Evolutionary conservation across 2,329 filamentous ascomycete species (phyloP), one percentile per base, ranked within the genome.

Genomic region (Hymenoscyphus scutula): DNA sequence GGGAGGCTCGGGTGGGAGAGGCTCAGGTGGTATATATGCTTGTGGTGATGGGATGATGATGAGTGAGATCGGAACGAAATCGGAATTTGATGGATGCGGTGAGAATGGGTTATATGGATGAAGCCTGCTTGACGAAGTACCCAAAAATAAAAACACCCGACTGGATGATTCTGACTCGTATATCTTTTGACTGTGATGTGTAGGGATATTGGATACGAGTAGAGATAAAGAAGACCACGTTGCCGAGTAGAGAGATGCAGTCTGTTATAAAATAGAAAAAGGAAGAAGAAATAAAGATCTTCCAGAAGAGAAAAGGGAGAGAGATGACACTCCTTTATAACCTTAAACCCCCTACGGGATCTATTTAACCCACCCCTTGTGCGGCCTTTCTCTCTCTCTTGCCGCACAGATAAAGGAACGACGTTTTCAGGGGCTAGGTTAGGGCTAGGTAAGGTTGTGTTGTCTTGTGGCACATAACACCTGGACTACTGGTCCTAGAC

Each of bases 361-460:
- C n/a, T n/a, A n/a, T n/a, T n/a, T n/a, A n/a, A n/a, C n/a, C n/a
- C n/a, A n/a, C n/a, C n/a, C n/a, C n/a, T n/a, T n/a, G n/a, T n/a
- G n/a, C n/a, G n/a, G n/a, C n/a, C n/a, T n/a, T n/a, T n/a, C n/a
- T n/a, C n/a, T 17, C 2, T 7, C 8, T 48, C 19, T 48, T 48
- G 10, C 41, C 19, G 41, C 19, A 25, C 41, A 48, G 41, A 48
- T 48, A 48, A 23, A 48, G 41, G n/a, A 19, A 17, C 23, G 4
- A 45, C 41, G n/a, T 41, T 41, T 23, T 23, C 38, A 45, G 38
- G n/a, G n/a, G n/a, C n/a, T n/a, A n/a, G n/a, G n/a, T n/a, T n/a
- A n/a, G 38, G 41, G 41, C 41, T 25, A 48, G 23, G 41, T 48
- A 48, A 48, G 41, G 41, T 48, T 48, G 41, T 48, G 19, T 48